These are phyloP conservation scores for Epichloe sibirici DNA, from an alignment of 2,329 filamentous ascomycete genomes.

Conservation along the genomic window DNA sequence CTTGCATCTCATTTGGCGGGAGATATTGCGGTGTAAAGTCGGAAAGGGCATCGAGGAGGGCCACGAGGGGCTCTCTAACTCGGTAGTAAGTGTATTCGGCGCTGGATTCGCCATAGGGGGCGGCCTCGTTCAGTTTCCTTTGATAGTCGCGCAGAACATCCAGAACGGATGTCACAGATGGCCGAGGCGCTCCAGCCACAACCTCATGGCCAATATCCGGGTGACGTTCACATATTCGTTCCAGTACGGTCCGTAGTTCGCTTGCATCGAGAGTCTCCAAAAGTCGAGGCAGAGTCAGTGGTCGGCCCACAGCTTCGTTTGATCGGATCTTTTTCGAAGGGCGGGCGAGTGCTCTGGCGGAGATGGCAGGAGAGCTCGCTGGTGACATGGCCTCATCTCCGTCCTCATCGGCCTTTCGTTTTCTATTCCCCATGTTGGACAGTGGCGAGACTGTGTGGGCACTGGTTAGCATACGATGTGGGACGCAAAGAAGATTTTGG, in stretches of 20 bases:
- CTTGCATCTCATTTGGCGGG: slow-evolving; percentile 76
- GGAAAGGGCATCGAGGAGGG: slow-evolving; percentile 76
- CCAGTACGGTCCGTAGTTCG: slow-evolving; percentile 75
- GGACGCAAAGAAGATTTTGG: too few species aligned
- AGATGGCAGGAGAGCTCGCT: slow-evolving; percentile 63
- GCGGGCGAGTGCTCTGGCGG: slow-evolving; percentile 54
- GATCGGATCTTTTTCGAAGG: slow-evolving; percentile 51
- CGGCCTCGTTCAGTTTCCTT: slow-evolving; percentile 60
- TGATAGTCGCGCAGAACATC: slow-evolving; percentile 76
- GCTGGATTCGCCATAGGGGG: slow-evolving; percentile 74
- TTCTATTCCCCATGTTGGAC: slow-evolving; percentile 45
- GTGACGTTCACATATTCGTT: slow-evolving; percentile 81
- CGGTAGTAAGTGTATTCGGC: slow-evolving; percentile 94
- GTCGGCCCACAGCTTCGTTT: slow-evolving; percentile 52
- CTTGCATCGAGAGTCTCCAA: slow-evolving; percentile 84
- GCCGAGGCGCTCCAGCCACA: slow-evolving; percentile 71
- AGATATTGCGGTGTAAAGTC: slow-evolving; percentile 96
- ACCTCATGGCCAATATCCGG: slow-evolving; percentile 80
- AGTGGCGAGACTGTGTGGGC: slow-evolving; percentile 28
- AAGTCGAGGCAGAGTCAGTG: slow-evolving; percentile 52
- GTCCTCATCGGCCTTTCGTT: slow-evolving; percentile 80
- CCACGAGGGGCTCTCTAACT: slow-evolving; percentile 66
- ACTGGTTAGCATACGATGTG: not conserved
- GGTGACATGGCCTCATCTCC: slow-evolving; percentile 83
- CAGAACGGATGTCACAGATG: slow-evolving; percentile 68